A percentile compares a stretch with the other conserved stretches of the same genome.
Evolutionary conservation across 2,329 filamentous ascomycete species (phyloP).

Genomic region (Simplicillium sp.): DNA sequence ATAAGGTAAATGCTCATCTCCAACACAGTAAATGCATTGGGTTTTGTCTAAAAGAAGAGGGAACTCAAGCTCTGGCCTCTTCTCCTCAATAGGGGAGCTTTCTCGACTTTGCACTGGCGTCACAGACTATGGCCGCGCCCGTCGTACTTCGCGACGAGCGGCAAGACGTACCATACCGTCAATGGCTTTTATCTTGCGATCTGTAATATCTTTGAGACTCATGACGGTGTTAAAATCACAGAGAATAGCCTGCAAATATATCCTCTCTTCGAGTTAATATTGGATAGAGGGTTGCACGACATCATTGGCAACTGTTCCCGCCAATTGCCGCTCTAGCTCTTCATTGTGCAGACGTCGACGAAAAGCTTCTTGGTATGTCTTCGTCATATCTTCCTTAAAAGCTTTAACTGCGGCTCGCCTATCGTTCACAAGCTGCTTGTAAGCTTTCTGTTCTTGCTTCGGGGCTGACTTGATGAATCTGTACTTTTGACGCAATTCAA

Average conservation of each 20-base stretch:
- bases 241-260: conserved; percentile 1
- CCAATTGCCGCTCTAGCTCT: conserved; percentile 5
- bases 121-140: not conserved
- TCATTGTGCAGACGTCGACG: conserved; percentile 1
- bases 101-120: not conserved
- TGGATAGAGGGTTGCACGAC: not conserved
- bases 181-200: conserved; percentile 1
- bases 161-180: conserved; percentile 7
- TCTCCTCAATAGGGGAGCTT: not conserved
- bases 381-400: conserved; percentile 3
- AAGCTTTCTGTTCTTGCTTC: not conserved
- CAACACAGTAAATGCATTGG: conserved; percentile 7
- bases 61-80: not conserved
- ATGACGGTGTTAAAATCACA: conserved; percentile 1
- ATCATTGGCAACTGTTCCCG: conserved; percentile 1
- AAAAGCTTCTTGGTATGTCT: conserved; percentile 6
- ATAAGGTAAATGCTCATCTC: conserved; percentile 5
- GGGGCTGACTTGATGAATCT: conserved; percentile 5
- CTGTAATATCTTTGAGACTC: conserved; percentile 1
- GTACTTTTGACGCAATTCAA: conserved; percentile 1
- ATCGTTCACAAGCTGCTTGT: not conserved
- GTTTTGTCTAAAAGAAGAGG: conserved; percentile 1
- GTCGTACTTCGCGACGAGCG: conserved; percentile 4
- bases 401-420: conserved; percentile 1
- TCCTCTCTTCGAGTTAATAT: conserved; percentile 1